Percentiles rank a stretch among this genome's conserved stretches.
These are phyloP conservation scores for Triadica sebifera DNA, from an alignment of 345 rosid genomes.

Conservation along the genomic window DNA sequence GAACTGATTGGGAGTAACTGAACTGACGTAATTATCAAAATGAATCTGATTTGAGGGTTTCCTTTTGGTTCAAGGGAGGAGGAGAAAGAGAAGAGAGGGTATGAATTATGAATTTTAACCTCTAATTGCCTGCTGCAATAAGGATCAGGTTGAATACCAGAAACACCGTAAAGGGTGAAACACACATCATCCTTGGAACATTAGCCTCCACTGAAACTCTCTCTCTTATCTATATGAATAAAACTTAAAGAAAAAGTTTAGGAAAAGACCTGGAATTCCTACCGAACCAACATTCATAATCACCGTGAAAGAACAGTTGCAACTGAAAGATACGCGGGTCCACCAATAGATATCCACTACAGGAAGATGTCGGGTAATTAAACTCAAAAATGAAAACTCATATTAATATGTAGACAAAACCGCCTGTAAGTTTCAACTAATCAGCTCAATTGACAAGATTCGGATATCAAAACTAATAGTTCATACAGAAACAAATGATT, in stretches of 20 bases:
- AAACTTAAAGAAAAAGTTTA: no score
- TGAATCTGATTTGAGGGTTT: background rate
- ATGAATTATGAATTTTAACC: background rate
- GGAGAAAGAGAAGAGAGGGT: background rate
- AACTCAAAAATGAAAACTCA: background rate
- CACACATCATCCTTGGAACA: background rate
- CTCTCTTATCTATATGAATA: background rate
- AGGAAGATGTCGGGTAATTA: background rate
- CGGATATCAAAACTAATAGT: background rate
- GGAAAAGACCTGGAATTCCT: background rate
- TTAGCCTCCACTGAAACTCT: background rate
- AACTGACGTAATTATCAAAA: background rate
- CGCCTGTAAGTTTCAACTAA: background rate
- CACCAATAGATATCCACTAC: background rate
- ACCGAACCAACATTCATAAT: background rate
- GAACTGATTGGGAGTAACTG: background rate
- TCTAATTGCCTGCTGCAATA: background rate
- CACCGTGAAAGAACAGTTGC: background rate
- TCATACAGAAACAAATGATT: background rate
- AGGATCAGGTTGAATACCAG: background rate
- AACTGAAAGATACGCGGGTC: background rate
- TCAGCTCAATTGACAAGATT: background rate
- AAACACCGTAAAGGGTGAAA: background rate
- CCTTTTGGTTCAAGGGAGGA: background rate
- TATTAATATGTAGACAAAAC: background rate